These are phyloP conservation scores for Boletellus ananiceps DNA, from an alignment of 768 basidiomycete genomes.

Conservation along the genomic window DNA sequence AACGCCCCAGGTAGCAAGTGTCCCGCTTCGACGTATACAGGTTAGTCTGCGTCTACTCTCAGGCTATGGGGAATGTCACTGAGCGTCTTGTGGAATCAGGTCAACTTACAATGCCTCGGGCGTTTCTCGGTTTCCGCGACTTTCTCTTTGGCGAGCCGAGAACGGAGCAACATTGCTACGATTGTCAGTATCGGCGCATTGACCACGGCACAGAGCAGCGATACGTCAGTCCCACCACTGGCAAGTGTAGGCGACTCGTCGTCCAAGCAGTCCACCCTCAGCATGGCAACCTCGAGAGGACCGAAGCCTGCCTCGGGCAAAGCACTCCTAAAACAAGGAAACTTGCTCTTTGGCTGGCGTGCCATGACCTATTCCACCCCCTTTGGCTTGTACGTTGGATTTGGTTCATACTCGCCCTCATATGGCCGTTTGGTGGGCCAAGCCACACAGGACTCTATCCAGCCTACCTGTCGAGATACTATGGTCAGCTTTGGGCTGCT, in stretches of 20 bases:
- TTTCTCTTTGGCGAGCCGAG: not conserved
- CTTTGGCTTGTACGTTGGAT: constrained; percentile 17
- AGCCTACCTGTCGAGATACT: constrained; percentile 16
- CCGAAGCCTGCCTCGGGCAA: constrained; percentile 1
- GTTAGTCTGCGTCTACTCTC: too few species aligned
- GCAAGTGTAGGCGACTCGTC: constrained; percentile 20
- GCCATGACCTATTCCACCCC: not conserved
- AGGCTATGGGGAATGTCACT: too few species aligned
- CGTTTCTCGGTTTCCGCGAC: not conserved
- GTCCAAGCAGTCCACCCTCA: constrained; percentile 24
- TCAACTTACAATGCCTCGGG: too few species aligned
- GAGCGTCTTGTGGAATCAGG: too few species aligned
- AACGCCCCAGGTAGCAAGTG: too few species aligned
- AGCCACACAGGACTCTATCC: constrained; percentile 7
- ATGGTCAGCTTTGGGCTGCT: constrained; percentile 23
- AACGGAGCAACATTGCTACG: constrained; percentile 6
- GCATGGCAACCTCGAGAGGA: not conserved
- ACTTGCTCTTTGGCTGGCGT: constrained; percentile 18
- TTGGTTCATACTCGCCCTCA: constrained; percentile 14
- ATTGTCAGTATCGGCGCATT: constrained; percentile 13
- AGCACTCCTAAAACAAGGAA: not conserved
- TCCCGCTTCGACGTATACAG: too few species aligned
- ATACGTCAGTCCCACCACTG: constrained; percentile 22
- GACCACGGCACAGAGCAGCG: constrained; percentile 15
- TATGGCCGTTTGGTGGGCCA: constrained; percentile 13